Evolutionary conservation across 257 asterid genomes (phyloP).

Genomic region (Anisodus tanguticus): DNA sequence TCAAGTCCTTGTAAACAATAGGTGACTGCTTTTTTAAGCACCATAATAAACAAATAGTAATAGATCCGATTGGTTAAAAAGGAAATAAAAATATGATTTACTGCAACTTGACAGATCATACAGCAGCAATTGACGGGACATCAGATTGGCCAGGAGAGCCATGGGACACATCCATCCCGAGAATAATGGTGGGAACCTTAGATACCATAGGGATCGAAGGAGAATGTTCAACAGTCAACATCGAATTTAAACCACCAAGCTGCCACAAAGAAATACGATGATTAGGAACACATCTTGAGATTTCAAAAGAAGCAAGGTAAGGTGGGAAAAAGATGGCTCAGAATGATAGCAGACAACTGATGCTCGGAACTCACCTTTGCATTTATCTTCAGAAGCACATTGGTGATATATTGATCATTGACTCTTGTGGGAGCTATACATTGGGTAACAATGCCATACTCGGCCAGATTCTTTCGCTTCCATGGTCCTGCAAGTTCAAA

Average conservation of each 20-base stretch:
- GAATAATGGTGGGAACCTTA: constrained; percentile 72
- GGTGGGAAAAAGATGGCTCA: neutral
- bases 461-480: constrained; percentile 78
- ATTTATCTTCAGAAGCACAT: constrained; percentile 76
- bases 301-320: neutral
- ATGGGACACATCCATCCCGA: constrained; percentile 97
- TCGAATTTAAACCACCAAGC: constrained; percentile 90
- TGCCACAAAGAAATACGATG: constrained; percentile 34
- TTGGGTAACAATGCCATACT: constrained; percentile 83
- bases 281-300: neutral
- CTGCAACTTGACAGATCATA: constrained; percentile 31
- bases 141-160: constrained; percentile 99
- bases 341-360: neutral
- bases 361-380: constrained; percentile 63
- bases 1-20: neutral
- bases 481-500: constrained; percentile 65
- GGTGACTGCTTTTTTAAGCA: neutral
- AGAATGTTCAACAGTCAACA: constrained; percentile 64
- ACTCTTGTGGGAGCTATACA: constrained; percentile 75
- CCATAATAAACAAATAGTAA: neutral
- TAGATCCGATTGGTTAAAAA: neutral
- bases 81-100: neutral
- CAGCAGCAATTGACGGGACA: constrained; percentile 95
- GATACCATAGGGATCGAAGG: constrained; percentile 75
- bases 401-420: constrained; percentile 80